phyloP scores from a whole-genome alignment of 2,329 filamentous ascomycete species.

The Apiospora pterosperma region DNA sequence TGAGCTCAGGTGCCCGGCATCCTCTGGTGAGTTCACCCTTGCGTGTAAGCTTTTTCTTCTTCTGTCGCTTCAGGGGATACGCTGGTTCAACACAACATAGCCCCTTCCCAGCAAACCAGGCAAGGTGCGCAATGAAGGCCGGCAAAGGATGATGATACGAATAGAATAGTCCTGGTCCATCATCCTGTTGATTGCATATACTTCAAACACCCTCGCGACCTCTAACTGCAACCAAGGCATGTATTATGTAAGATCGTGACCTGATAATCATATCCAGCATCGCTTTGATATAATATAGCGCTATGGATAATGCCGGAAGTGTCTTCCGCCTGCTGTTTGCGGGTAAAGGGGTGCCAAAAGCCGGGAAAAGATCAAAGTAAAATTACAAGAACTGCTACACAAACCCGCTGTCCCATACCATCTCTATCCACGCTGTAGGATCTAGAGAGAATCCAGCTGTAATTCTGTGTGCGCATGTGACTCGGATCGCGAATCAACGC shows the following conservation, averaged over 20 bases:
- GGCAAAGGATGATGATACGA: background rate
- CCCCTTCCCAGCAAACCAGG: background rate
- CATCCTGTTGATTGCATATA: background rate
- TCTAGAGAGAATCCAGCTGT: background rate
- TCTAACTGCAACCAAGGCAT: background rate
- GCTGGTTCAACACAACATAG: background rate
- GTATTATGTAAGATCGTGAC: background rate
- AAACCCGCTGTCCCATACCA: background rate
- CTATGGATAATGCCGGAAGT: background rate
- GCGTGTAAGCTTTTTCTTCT: background rate
- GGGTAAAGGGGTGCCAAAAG: background rate
- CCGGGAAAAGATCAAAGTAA: background rate
- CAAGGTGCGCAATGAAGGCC: background rate
- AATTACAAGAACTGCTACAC: background rate
- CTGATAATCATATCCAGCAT: background rate
- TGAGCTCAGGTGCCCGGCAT: background rate
- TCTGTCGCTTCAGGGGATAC: background rate
- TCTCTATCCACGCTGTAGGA: background rate
- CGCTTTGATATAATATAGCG: background rate
- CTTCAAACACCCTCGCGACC: background rate
- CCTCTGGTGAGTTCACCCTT: background rate
- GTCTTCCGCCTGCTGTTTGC: background rate
- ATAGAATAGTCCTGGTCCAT: background rate
- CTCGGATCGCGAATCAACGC: background rate
- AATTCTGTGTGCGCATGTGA: background rate